Evolutionary conservation across 192 early-diverging fungal species (phyloP).

Genomic region (Ambispora gerdemannii): DNA sequence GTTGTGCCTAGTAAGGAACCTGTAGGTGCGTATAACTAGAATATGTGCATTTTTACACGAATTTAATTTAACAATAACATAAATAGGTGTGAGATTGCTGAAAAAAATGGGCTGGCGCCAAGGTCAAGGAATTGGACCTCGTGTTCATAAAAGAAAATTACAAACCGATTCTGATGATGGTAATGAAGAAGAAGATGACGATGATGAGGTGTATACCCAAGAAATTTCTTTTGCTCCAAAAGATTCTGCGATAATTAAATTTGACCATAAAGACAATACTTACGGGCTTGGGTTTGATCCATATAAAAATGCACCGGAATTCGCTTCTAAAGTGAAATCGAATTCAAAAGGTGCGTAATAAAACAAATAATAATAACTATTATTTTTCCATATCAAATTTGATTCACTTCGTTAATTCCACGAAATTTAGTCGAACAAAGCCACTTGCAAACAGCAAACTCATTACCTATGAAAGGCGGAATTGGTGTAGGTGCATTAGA

Average conservation of each 20-base stretch:
- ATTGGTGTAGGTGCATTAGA: conserved; percentile 72
- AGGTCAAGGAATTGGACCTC: conserved; percentile 81
- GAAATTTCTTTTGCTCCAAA: conserved; percentile 63
- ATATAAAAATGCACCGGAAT: conserved; percentile 62
- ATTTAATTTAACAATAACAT: conserved; percentile 13
- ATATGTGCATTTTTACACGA: neutral
- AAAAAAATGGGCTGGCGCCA: conserved; percentile 84
- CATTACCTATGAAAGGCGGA: conserved; percentile 37
- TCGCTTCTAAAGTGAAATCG: conserved; percentile 30
- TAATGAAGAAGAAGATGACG: conserved; percentile 42
- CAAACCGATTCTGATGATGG: neutral
- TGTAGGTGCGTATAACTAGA: conserved; percentile 34
- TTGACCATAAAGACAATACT: conserved; percentile 51
- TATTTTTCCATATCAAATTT: too few species aligned
- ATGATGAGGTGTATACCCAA: conserved; percentile 51
- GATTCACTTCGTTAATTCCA: too few species aligned
- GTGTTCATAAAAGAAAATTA: conserved; percentile 44
- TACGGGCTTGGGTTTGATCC: conserved; percentile 74
- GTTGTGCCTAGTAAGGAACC: conserved; percentile 63
- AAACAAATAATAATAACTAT: too few species aligned
- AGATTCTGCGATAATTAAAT: conserved; percentile 51
- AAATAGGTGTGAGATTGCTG: conserved; percentile 59
- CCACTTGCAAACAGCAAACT: conserved; percentile 5
- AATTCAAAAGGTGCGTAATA: too few species aligned
- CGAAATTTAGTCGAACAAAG: neutral